phyloP scores from a whole-genome alignment of 177 flowering plant genomes.

The Vitis hybrid region DNA sequence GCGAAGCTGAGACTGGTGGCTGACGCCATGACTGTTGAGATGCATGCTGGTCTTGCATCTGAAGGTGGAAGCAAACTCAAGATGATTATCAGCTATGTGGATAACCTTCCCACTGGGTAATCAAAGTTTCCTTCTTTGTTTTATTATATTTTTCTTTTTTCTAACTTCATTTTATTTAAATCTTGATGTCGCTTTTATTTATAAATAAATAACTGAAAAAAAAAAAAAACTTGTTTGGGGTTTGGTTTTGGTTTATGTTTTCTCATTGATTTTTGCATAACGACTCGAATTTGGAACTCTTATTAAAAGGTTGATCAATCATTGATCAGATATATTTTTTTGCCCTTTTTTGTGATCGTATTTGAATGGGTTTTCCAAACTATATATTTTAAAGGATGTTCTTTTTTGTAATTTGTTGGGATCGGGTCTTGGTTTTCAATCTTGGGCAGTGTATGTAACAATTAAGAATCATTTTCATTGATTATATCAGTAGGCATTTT shows the following conservation, averaged over 20 bases:
- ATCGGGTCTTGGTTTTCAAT: too few species aligned
- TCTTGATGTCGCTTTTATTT: too few species aligned
- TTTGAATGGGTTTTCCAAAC: neutral
- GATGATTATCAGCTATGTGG: constrained; percentile 94
- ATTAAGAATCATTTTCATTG: too few species aligned
- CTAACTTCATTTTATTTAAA: too few species aligned
- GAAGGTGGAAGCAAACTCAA: constrained; percentile 96
- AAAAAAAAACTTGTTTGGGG: too few species aligned
- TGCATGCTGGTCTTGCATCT: constrained; percentile 95
- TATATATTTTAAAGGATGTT: too few species aligned
- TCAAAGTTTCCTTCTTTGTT: neutral
- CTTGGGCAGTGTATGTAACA: too few species aligned
- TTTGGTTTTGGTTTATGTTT: too few species aligned
- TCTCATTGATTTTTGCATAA: neutral
- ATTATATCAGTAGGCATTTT: too few species aligned
- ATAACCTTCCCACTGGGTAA: constrained; percentile 91
- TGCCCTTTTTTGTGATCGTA: neutral
- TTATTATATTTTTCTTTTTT: neutral
- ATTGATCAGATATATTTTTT: neutral
- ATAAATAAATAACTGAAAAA: too few species aligned
- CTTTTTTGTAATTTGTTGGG: too few species aligned
- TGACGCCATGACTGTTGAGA: constrained; percentile 93
- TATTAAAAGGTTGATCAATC: neutral
- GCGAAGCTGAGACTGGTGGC: constrained; percentile 76
- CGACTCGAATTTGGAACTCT: neutral